These are phyloP conservation scores for Hamamelis virginiana DNA, from an alignment of 164 flowering plant species.

Conservation along the genomic window DNA sequence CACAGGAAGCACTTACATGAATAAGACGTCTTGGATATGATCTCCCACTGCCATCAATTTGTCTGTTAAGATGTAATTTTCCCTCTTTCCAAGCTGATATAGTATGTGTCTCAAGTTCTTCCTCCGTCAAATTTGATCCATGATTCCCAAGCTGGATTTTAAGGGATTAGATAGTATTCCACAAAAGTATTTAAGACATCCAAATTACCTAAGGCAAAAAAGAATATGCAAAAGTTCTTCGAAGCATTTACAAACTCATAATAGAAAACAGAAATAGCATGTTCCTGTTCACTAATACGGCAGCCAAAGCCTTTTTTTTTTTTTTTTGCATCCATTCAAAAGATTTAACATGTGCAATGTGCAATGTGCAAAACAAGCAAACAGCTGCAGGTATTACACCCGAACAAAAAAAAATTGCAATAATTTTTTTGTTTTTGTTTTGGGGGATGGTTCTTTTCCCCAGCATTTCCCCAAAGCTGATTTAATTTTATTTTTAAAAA, in stretches of 20 bases:
- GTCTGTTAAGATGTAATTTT: constrained; percentile 55
- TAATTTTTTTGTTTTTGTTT: too few relatives aligned
- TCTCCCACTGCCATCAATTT: constrained; percentile 46
- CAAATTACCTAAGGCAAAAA: background rate
- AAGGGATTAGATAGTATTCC: background rate
- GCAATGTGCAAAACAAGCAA: too few relatives aligned
- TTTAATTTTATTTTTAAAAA: too few relatives aligned
- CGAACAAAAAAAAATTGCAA: background rate
- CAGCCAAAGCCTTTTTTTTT: too few relatives aligned
- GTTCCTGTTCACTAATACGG: too few relatives aligned
- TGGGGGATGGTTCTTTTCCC: background rate
- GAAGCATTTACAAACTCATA: background rate
- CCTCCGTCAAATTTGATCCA: constrained; percentile 89
- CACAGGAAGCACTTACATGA: constrained; percentile 52
- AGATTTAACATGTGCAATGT: too few relatives aligned
- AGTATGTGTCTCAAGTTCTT: constrained; percentile 94
- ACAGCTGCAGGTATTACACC: background rate
- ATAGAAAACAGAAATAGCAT: too few relatives aligned
- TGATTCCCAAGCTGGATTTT: constrained; percentile 74
- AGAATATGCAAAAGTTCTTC: background rate
- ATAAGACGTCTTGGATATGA: constrained; percentile 52
- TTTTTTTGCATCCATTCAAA: too few relatives aligned
- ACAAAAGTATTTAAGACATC: background rate
- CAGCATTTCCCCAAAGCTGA: too few relatives aligned
- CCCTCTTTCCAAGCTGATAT: constrained; percentile 96